A percentile compares a stretch with the other conserved stretches of the same genome.
Conservation (phyloP, 2,329 filamentous ascomycete species). For the Aspergillus sp. region DNA sequence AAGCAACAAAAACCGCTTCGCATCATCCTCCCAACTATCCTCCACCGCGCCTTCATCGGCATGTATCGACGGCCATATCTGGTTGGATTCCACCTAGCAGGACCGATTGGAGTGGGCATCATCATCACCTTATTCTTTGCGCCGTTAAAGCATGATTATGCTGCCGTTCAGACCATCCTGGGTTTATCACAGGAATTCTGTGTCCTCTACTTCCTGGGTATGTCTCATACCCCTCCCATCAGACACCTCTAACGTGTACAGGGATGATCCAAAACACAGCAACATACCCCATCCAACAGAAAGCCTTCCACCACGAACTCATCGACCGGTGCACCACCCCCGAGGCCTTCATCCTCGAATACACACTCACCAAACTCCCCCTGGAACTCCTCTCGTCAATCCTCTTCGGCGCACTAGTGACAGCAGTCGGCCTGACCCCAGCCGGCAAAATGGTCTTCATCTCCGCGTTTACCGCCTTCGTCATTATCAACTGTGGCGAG, state of each 20-base stretch:
- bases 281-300: slow-evolving; percentile 65
- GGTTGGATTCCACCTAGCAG: slow-evolving; percentile 61
- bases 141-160: slow-evolving; percentile 64
- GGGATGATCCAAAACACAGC: slow-evolving; percentile 78
- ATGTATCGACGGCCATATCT: slow-evolving; percentile 62
- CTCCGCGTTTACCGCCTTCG: slow-evolving; percentile 64
- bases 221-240: slow-evolving; percentile 1
- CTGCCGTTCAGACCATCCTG: slow-evolving; percentile 66
- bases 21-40: slow-evolving; percentile 61
- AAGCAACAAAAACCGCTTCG: slow-evolving; percentile 59
- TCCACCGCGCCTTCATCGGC: slow-evolving; percentile 66
- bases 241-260: slow-evolving; percentile 16
- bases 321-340: slow-evolving; percentile 65
- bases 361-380: slow-evolving; percentile 40
- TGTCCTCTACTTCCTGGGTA: slow-evolving; percentile 43
- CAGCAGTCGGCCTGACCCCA: slow-evolving; percentile 60
- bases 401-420: slow-evolving; percentile 60
- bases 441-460: slow-evolving; percentile 64
- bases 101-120: slow-evolving; percentile 60
- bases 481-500: slow-evolving; percentile 69
- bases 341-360: slow-evolving; percentile 36
- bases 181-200: slow-evolving; percentile 70
- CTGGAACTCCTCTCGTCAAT: slow-evolving; percentile 65
- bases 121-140: slow-evolving; percentile 67
- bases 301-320: slow-evolving; percentile 76